Evolutionary conservation across 2,329 filamentous ascomycete genomes (phyloP), one percentile per base, ranked within the genome.

Genomic region (Fusarium mangiferae): DNA sequence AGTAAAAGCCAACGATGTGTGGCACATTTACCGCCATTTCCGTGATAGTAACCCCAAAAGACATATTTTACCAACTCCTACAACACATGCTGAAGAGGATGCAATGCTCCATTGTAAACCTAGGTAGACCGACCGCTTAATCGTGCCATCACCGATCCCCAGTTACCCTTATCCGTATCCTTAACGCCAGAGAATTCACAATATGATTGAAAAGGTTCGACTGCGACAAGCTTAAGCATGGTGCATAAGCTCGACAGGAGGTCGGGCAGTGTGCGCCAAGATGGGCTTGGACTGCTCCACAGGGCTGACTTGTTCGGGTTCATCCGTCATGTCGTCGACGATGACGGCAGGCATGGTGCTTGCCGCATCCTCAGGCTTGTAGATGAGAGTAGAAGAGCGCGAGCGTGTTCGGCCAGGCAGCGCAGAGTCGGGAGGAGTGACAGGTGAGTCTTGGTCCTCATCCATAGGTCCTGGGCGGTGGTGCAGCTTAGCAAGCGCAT

Each of bases 291-390:
- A 77, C 69, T 63, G 80, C 62, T 85, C 80, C 56, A 86, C 75
- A 22, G 85, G 82, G 78, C 85, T 84, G 71, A 86, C 59, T 46
- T 82, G 83, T 36, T 83, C 82, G 5, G 86, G 86, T 69, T 85
- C 87, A 70, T 90, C 88, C 20, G 90, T 91, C 85, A 90, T 90
- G 78, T 93, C 91, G 77, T 92, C 90, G 18, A 93, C 90, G 42
- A 89, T 88, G 69, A 93, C 91, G 42, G 89, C 90, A 6, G 91
- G 91, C 76, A 93, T 83, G 26, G 87, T 87, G 73, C 89, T 85
- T 70, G 88, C 85, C 35, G 51, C 26, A 42, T 84, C 86, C n/a
- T 84, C 83, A 1, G 91, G 90, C 76, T 89, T 86, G 83, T 91
- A 93, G 77, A 93, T 90, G 59, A 92, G 85, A 1, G 91, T 92